phyloP scores from a whole-genome alignment of 1,284 basidiomycete genomes.

The Irpex sp. region DNA sequence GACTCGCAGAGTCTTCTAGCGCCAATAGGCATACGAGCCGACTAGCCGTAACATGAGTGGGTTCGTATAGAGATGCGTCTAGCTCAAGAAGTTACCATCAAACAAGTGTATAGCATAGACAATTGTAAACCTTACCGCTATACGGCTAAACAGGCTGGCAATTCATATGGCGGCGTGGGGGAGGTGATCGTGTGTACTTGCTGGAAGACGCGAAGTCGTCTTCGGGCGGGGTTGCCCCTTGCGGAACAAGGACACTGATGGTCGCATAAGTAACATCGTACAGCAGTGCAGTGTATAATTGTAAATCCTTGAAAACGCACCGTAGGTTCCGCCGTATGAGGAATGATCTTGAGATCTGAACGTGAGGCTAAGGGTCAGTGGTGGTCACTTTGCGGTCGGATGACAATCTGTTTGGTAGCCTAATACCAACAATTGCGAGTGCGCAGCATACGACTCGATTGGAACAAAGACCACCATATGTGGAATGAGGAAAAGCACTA shows the following conservation, averaged over 20 bases:
- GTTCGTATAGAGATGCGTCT: background rate
- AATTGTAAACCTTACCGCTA: background rate
- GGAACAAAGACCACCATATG: background rate
- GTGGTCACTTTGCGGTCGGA: too few relatives aligned
- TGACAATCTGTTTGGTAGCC: too few relatives aligned
- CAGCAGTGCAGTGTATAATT: background rate
- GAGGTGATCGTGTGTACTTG: background rate
- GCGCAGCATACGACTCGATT: background rate
- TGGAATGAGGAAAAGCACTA: background rate
- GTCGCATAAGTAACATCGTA: background rate
- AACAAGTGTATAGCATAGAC: background rate
- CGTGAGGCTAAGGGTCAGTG: too few relatives aligned
- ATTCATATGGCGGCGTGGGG: background rate
- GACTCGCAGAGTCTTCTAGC: background rate
- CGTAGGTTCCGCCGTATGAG: too few relatives aligned
- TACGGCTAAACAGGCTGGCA: background rate
- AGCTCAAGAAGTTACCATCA: background rate
- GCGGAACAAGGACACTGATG: background rate
- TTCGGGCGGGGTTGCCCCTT: background rate
- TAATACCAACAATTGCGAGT: too few relatives aligned
- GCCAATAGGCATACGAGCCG: background rate
- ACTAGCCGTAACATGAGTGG: background rate
- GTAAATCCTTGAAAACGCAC: too few relatives aligned
- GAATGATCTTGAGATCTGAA: too few relatives aligned
- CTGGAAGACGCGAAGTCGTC: background rate